Conservation (phyloP, 148 eudicot genomes). For the Rhododendron molle region DNA sequence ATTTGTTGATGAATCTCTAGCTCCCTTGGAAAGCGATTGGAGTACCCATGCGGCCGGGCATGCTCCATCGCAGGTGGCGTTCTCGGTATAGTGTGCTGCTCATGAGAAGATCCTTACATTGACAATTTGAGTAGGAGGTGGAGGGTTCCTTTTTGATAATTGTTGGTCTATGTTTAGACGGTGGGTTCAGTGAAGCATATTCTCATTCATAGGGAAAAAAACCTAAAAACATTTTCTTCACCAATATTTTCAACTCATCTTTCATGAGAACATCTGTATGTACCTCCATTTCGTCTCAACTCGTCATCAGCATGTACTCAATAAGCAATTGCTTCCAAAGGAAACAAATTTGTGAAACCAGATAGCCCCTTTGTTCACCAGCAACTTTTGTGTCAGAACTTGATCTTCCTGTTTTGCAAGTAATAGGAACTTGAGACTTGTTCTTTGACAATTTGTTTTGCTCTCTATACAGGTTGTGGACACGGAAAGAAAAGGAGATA, state of each 20-base stretch:
- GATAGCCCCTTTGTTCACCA: neutral
- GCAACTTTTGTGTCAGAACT: neutral
- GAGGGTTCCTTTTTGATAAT: neutral
- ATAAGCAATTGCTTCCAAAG: neutral
- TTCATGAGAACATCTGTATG: neutral
- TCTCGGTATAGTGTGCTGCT: neutral
- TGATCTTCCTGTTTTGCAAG: neutral
- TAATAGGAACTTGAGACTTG: neutral
- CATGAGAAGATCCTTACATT: neutral
- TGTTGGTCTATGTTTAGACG: neutral
- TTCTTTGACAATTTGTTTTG: conserved; percentile 11
- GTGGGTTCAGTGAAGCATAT: neutral
- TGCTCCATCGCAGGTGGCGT: neutral
- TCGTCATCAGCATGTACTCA: neutral
- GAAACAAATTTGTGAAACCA: neutral
- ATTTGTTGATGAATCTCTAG: neutral
- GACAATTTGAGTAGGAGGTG: neutral
- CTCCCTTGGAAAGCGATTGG: neutral
- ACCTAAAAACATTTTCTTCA: neutral
- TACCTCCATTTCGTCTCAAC: neutral
- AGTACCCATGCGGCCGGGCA: neutral
- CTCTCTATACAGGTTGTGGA: conserved; percentile 55
- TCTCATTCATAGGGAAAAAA: neutral
- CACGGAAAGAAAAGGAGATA: conserved; percentile 84
- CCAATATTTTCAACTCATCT: neutral